These are phyloP conservation scores for Pseudozyma thailandica DNA, from an alignment of 1,284 basidiomycete genomes.

Conservation along the genomic window DNA sequence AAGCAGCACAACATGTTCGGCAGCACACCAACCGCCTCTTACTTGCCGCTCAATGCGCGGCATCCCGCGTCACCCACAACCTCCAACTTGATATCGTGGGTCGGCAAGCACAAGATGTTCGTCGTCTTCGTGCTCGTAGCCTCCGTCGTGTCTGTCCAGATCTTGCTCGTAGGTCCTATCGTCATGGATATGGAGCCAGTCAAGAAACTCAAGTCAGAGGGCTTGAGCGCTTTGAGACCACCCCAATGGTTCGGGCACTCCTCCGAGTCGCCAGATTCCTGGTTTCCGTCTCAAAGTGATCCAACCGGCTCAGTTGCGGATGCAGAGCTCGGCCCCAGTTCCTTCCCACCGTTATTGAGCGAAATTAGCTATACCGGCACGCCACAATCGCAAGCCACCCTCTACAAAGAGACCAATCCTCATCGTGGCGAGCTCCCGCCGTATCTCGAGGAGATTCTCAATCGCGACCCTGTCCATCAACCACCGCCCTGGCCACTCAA, in stretches of 20 bases:
- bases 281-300: conserved; percentile 17
- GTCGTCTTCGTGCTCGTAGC: conserved; percentile 41
- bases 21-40: conserved; percentile 29
- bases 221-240: conserved; percentile 22
- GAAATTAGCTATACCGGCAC: conserved; percentile 6
- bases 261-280: conserved; percentile 24
- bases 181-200: conserved; percentile 40
- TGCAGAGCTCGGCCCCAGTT: conserved; percentile 19
- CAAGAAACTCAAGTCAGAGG: conserved; percentile 36
- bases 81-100: conserved; percentile 40
- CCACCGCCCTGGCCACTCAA: conserved; percentile 44
- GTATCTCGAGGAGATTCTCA: conserved; percentile 32
- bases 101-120: conserved; percentile 47
- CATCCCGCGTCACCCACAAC: conserved; percentile 25
- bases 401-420: conserved; percentile 50
- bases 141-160: conserved; percentile 32
- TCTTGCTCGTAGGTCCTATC: conserved; percentile 34
- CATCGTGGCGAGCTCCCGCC: conserved; percentile 54
- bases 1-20: conserved; percentile 30
- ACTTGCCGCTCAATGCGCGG: conserved; percentile 40
- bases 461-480: conserved; percentile 35
- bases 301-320: no score
- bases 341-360: conserved; percentile 34
- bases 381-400: conserved; percentile 14
- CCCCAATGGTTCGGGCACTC: conserved; percentile 22